Evolutionary conservation across 345 rosid genomes (phyloP).

Genomic region (Corymbia maculata): DNA sequence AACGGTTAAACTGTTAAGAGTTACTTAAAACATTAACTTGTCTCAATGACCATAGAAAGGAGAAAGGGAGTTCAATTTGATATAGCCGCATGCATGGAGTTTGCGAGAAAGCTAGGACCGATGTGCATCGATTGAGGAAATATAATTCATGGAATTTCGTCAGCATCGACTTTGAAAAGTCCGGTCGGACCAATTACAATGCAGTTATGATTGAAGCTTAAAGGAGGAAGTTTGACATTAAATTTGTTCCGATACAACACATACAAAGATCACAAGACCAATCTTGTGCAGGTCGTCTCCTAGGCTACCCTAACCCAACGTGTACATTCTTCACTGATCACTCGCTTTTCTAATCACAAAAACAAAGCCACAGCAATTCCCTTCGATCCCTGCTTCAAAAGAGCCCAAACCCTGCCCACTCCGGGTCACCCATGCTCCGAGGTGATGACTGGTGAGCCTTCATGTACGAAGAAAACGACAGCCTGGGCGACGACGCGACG

Average conservation of each 20-base stretch:
- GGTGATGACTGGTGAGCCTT: conserved; percentile 40
- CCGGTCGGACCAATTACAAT: fast-evolving
- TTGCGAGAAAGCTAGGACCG: background rate
- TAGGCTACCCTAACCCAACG: background rate
- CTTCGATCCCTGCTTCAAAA: conserved; percentile 16
- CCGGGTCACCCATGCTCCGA: conserved; percentile 31
- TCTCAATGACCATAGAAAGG: background rate
- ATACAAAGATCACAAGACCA: background rate
- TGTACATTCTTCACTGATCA: background rate
- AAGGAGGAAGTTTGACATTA: background rate
- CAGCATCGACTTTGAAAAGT: background rate
- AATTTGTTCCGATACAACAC: background rate
- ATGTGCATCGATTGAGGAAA: background rate
- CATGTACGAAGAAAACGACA: conserved; percentile 33
- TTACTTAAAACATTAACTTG: background rate
- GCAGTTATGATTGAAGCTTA: background rate
- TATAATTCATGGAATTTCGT: background rate
- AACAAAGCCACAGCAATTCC: background rate
- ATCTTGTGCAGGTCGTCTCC: background rate
- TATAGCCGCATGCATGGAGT: background rate
- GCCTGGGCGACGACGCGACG: background rate
- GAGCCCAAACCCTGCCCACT: conserved; percentile 72
- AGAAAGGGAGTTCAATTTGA: background rate
- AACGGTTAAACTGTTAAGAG: background rate
- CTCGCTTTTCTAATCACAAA: background rate